phyloP scores from a whole-genome alignment of 2,329 filamentous ascomycete genomes.

The Beauveria sp. region DNA sequence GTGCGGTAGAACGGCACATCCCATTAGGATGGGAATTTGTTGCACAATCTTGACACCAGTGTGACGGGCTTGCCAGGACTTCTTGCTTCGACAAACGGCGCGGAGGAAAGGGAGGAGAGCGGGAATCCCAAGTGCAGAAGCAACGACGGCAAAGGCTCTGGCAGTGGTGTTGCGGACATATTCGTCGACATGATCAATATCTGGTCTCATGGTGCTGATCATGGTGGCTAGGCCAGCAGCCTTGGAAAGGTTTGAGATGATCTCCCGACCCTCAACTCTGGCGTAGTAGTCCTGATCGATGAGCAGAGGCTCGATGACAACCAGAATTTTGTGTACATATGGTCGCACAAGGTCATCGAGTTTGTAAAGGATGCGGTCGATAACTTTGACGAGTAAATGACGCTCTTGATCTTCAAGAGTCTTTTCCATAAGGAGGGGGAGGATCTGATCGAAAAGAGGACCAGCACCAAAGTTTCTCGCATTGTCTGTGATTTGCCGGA shows the following conservation, averaged over 20 bases:
- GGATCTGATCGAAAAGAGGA: slow-evolving; percentile 91
- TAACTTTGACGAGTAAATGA: slow-evolving; percentile 96
- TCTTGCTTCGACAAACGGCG: slow-evolving; percentile 95
- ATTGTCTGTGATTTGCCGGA: slow-evolving; percentile 96
- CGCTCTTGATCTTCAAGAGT: slow-evolving; percentile 96
- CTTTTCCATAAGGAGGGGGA: slow-evolving; percentile 96
- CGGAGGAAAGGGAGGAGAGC: slow-evolving; percentile 89
- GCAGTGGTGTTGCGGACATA: slow-evolving; percentile 98
- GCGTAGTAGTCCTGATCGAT: slow-evolving; percentile 99
- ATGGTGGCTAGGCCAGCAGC: slow-evolving; percentile 95
- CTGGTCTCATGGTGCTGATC: slow-evolving; percentile 98
- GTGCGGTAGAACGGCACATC: slow-evolving; percentile 90
- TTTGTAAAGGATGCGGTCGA: slow-evolving; percentile 97
- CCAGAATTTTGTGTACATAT: slow-evolving; percentile 95
- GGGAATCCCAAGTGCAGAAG: slow-evolving; percentile 90
- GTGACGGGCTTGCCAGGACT: slow-evolving; percentile 96
- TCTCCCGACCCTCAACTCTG: slow-evolving; percentile 93
- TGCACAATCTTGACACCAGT: slow-evolving; percentile 99
- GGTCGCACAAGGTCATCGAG: slow-evolving; percentile 92
- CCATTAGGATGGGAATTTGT: slow-evolving; percentile 98
- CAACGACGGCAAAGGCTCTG: slow-evolving; percentile 92
- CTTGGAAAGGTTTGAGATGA: slow-evolving; percentile 96
- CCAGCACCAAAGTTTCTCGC: slow-evolving; percentile 92
- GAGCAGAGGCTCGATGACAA: slow-evolving; percentile 96
- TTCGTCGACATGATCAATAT: slow-evolving; percentile 97